Evolutionary conservation across 495 filamentous ascomycete species (phyloP), one percentile per base, ranked within the genome.

Genomic region (Lasiosphaeria ovina): DNA sequence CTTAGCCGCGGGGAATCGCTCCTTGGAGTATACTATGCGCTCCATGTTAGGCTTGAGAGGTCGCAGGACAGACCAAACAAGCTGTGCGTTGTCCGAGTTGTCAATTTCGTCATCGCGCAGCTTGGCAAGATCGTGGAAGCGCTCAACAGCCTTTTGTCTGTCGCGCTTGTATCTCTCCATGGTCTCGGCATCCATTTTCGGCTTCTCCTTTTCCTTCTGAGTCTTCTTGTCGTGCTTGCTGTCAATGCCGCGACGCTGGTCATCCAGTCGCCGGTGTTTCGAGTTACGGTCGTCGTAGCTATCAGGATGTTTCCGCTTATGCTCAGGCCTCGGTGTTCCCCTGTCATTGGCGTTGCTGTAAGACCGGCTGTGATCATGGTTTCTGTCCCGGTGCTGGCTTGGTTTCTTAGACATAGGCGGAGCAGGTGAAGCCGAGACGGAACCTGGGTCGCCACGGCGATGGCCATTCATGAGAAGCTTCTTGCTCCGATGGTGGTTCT

Each of bases 401-500:
- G 69, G 54, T 56, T 77, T 79, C 65, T 75, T 78, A 0, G 66
- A 69, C 59, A 74, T 69, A 40, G 69, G 68, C 6, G 82, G 82
- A n/a, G 79, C 84, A n/a, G 83, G 81, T 8, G 84, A 87, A 3
- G 80, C 83, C 4, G 83, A 84, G 8, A 79, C 72, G n/a, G 83
- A 86, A 40, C 76, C 72, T 40, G 76, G 71, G 36, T 79, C 76
- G 47, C 76, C 73, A 17, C 79, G 79, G 45, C 74, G 81, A 65
- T 77, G 75, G 51, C 81, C 82, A 63, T 82, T 85, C 56, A 73
- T 70, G 57, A 74, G 69, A 47, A 90, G 87, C 71, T 91, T 90
- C 70, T 90, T 91, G 75, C 92, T 93, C 36, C 91, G 87, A 69
- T 94, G 90, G 66, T 94, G 91, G 58, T 93, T 94, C 62, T 92